phyloP scores from a whole-genome alignment of 176 grass and related monocot genomes.

The Thinopyrum elongatum region DNA sequence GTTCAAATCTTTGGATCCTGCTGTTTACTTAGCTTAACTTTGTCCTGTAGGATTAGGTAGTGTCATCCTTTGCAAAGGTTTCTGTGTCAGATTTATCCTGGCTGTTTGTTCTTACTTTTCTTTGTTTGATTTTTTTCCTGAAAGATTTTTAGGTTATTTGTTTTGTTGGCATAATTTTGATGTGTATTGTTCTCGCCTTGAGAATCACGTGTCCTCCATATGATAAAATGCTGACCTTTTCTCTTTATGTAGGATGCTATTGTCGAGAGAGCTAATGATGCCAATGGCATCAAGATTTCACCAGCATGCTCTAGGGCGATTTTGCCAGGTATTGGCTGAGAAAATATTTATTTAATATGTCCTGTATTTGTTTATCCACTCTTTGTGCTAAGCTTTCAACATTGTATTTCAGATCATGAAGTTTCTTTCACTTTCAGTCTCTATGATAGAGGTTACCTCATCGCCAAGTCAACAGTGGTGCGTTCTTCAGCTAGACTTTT shows the following conservation, averaged over 20 bases:
- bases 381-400: conserved; percentile 31
- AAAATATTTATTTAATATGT: conserved; percentile 26
- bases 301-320: conserved; percentile 29
- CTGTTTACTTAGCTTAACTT: conserved; percentile 17
- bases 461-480: conserved; percentile 76
- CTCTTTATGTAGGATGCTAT: conserved; percentile 24
- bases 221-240: conserved; percentile 17
- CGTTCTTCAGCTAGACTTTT: conserved; percentile 39
- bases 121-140: neutral
- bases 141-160: neutral
- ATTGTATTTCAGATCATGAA: conserved; percentile 61
- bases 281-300: conserved; percentile 46
- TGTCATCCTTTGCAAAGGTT: neutral
- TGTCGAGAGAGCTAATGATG: conserved; percentile 20
- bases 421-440: conserved; percentile 95
- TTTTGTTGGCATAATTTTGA: conserved; percentile 10
- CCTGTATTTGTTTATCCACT: neutral
- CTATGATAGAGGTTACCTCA: conserved; percentile 79
- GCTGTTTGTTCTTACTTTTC: neutral
- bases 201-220: neutral
- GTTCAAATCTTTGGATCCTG: neutral
- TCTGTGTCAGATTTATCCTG: neutral
- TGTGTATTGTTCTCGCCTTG: neutral
- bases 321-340: conserved; percentile 44
- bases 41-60: neutral